Evolutionary conservation across 2,329 filamentous ascomycete genomes (phyloP), one percentile per base, ranked within the genome.

Genomic region (Sporothrix globosa): DNA sequence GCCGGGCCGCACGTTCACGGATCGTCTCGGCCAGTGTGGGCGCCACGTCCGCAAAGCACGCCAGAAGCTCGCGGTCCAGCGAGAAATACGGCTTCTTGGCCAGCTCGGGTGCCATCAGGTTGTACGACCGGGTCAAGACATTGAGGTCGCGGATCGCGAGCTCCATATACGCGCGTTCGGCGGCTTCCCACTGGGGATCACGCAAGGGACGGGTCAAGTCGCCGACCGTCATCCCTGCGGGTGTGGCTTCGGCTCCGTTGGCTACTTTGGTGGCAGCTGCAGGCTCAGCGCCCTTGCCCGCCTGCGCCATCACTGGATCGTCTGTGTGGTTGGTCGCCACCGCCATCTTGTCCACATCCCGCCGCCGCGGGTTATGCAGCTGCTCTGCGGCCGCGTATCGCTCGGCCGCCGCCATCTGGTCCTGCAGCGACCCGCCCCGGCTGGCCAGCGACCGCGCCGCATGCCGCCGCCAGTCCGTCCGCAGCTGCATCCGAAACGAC

Each of bases 21-120:
- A 98, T 96, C 73, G 90, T 89, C 1, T 85, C 83, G 0, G 93
- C 87, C 4, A 98, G 80, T 61, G 85, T 82, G 0, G 93, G 93
- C 7, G 95, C 95, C 1, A 97, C 90, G 72, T 97, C 94, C 0
- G 93, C 91, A 77, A 90, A 98, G 78, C 94, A 97, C 2, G 87
- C 84, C 41, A 85, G 85, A 19, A 98, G 84, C 80, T 99, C 96
- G 65, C 95, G 88, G 58, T 93, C 88, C 9, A 98, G 87, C 2
- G 85, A 90, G 77, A 93, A 93, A 79, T 98, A 98, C 0, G 95
- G 92, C 79, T 97, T 97, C 81, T 96, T 96, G 2, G 95, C 94
- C 1, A 97, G 85, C 69, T 93, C 90, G 0, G 96, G 96, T 0
- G 96, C 95, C 89, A 97, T 95, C 3, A 98, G 87, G 76, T 98